These are phyloP conservation scores for Ganoderma leucocontextum DNA, from an alignment of 1,284 basidiomycete species.

Conservation along the genomic window DNA sequence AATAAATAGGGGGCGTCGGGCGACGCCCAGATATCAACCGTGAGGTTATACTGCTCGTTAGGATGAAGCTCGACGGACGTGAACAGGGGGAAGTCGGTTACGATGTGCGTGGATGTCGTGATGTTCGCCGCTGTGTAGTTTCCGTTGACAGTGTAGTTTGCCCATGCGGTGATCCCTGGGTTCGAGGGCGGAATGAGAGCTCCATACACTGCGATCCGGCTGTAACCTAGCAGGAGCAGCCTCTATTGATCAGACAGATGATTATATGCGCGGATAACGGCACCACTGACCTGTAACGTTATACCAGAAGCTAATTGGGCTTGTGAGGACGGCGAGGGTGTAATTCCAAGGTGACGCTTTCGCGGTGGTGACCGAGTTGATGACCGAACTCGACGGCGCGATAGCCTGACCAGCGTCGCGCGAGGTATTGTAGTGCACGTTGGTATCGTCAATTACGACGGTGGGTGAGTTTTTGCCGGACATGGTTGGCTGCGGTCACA, in stretches of 20 bases:
- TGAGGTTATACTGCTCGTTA: conserved; percentile 7
- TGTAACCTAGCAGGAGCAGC: not conserved
- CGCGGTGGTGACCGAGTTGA: not conserved
- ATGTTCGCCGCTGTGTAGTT: conserved; percentile 5
- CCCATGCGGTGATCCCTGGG: conserved; percentile 2
- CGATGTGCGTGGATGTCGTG: not conserved
- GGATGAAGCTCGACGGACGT: conserved; percentile 10
- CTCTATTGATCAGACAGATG: not conserved
- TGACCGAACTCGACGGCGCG: not conserved
- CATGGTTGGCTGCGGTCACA: not conserved
- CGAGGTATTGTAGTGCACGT: conserved; percentile 13
- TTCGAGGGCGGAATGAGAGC: not conserved
- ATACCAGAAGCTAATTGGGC: not conserved
- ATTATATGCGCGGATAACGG: not conserved
- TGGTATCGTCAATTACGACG: conserved; percentile 13
- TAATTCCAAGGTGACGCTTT: not conserved
- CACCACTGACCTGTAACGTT: conserved; percentile 13
- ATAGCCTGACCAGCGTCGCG: not conserved
- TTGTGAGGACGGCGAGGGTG: conserved; percentile 10
- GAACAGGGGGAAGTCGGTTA: conserved; percentile 19
- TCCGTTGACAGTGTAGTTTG: conserved; percentile 14
- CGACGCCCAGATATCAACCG: conserved; percentile 8
- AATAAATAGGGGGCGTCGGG: conserved; percentile 11
- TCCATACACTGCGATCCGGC: conserved; percentile 13
- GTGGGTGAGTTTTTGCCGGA: not conserved